A percentile compares a stretch with the other conserved stretches of the same genome.
Evolutionary conservation across 768 basidiomycete species (phyloP).

Genomic region (Tricholoma furcatifolium): DNA sequence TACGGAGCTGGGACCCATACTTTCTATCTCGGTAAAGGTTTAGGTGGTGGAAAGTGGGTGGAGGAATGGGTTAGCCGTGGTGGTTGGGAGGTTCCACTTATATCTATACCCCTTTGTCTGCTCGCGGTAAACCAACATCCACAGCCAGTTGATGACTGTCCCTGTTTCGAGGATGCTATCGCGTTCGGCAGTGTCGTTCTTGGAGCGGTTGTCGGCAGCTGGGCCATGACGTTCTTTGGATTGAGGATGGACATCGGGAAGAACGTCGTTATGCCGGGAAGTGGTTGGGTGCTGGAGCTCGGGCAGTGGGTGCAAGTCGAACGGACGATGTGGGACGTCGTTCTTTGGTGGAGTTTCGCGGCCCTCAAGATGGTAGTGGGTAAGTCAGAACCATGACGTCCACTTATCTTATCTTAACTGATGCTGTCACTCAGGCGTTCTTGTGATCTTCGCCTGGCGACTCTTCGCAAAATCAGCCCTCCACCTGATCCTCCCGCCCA

Average conservation of each 20-base stretch:
- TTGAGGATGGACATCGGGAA: slow-evolving; percentile 27
- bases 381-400: slow-evolving; percentile 18
- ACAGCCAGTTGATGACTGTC: slow-evolving; percentile 94
- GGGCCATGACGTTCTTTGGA: slow-evolving; percentile 53
- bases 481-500: slow-evolving; percentile 76
- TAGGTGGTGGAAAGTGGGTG: slow-evolving; percentile 32
- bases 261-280: slow-evolving; percentile 54
- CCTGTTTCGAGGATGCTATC: slow-evolving; percentile 97
- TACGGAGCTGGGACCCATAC: slow-evolving; percentile 23
- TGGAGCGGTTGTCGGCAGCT: slow-evolving; percentile 69
- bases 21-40: slow-evolving; percentile 36
- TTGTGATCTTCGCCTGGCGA: slow-evolving; percentile 85
- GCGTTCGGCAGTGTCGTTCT: slow-evolving; percentile 85
- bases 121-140: slow-evolving; percentile 87
- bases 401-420: neutral
- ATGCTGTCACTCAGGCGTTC: slow-evolving; percentile 49
- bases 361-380: slow-evolving; percentile 45
- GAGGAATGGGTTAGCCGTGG: slow-evolving; percentile 34
- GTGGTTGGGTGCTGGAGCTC: slow-evolving; percentile 38
- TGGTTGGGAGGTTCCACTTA: slow-evolving; percentile 59
- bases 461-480: slow-evolving; percentile 77
- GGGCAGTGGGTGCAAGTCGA: slow-evolving; percentile 35
- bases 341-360: slow-evolving; percentile 48
- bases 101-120: slow-evolving; percentile 60
- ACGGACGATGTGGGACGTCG: slow-evolving; percentile 36